Evolutionary conservation across 495 filamentous ascomycete species (phyloP).

Genomic region (Neurospora sp.): DNA sequence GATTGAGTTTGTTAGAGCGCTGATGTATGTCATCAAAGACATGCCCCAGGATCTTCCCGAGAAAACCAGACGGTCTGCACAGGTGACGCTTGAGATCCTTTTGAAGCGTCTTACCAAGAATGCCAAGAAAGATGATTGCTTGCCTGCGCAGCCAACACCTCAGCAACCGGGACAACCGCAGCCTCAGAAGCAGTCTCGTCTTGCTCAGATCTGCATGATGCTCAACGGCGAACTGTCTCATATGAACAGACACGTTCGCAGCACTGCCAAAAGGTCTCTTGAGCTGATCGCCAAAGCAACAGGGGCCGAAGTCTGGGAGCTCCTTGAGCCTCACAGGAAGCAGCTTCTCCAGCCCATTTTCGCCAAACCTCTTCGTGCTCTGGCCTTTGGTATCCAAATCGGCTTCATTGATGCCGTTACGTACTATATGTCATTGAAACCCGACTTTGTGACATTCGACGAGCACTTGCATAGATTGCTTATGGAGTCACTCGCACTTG

Average conservation of each 20-base stretch:
- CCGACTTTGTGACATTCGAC: slow-evolving; percentile 80
- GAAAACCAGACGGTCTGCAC: slow-evolving; percentile 69
- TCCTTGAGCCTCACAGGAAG: slow-evolving; percentile 81
- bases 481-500: slow-evolving; percentile 83
- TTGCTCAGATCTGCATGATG: slow-evolving; percentile 67
- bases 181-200: slow-evolving; percentile 35
- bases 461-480: slow-evolving; percentile 82
- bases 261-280: slow-evolving; percentile 71
- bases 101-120: slow-evolving; percentile 64
- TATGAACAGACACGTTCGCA: slow-evolving; percentile 88
- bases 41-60: slow-evolving; percentile 87
- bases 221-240: slow-evolving; percentile 83
- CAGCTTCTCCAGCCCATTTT: slow-evolving; percentile 78
- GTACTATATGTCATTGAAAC: slow-evolving; percentile 78
- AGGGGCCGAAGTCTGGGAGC: slow-evolving; percentile 68
- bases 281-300: slow-evolving; percentile 68
- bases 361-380: slow-evolving; percentile 82
- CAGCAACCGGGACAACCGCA: slow-evolving; percentile 25
- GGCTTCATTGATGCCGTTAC: slow-evolving; percentile 96
- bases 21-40: slow-evolving; percentile 96
- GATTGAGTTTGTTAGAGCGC: slow-evolving; percentile 70
- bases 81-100: slow-evolving; percentile 69
- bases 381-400: slow-evolving; percentile 89
- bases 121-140: slow-evolving; percentile 64
- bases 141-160: slow-evolving; percentile 37